Evolutionary conservation across 2,329 filamentous ascomycete genomes (phyloP).

Genomic region (Hymenoscyphus linearis): DNA sequence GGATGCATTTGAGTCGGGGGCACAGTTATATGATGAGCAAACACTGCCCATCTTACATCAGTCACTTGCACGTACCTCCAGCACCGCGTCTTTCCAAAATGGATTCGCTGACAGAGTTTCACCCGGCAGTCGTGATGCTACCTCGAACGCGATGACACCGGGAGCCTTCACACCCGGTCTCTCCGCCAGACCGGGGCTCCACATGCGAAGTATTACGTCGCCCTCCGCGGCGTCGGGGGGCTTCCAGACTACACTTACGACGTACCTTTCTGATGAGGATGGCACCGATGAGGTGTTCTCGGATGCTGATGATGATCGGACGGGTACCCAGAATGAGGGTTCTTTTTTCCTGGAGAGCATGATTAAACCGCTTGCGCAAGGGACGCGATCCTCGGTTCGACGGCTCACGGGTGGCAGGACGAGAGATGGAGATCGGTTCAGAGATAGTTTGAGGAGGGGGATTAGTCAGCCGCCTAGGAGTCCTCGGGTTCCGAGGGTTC

Average conservation of each 20-base stretch:
- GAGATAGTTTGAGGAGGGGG: conserved; percentile 27
- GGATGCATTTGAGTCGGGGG: conserved; percentile 65
- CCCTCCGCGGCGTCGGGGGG: conserved; percentile 54
- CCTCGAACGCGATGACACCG: conserved; percentile 56
- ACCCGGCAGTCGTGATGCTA: conserved; percentile 53
- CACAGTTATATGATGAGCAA: conserved; percentile 86
- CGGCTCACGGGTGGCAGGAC: conserved; percentile 53
- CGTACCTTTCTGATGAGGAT: conserved; percentile 74
- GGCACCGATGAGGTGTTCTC: conserved; percentile 67
- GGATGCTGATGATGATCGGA: conserved; percentile 67
- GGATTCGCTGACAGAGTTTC: conserved; percentile 72
- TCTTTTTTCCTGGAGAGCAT: conserved; percentile 57
- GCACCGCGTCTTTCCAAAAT: conserved; percentile 75
- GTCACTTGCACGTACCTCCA: conserved; percentile 65
- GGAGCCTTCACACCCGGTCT: conserved; percentile 48
- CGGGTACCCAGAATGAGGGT: conserved; percentile 23
- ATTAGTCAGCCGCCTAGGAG: conserved; percentile 28
- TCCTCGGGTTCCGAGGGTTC: conserved; percentile 32
- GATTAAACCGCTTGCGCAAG: conserved; percentile 53
- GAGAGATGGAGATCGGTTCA: conserved; percentile 29
- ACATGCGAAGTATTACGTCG: conserved; percentile 79
- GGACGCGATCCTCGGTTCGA: conserved; percentile 54
- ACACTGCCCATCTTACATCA: conserved; percentile 86
- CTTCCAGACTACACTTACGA: conserved; percentile 50
- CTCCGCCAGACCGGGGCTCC: conserved; percentile 60